Evolutionary conservation across 108 stramenopile species (phyloP).

Genomic region (Fistulifera pelliculosa): DNA sequence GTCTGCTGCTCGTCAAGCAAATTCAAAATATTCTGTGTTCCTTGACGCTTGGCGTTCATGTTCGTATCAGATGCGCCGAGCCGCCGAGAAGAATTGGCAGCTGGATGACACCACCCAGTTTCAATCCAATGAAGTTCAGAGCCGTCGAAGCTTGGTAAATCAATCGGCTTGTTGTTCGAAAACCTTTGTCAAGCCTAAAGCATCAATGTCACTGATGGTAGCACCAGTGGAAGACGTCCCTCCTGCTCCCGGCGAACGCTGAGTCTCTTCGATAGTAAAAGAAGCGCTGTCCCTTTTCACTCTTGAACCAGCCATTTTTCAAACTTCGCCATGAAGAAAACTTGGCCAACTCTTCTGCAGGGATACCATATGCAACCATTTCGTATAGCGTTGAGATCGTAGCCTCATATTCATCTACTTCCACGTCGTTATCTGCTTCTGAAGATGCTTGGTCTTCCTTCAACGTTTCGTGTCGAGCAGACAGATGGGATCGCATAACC

Average conservation of each 20-base stretch:
- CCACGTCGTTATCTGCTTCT: constrained; percentile 25
- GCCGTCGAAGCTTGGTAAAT: neutral
- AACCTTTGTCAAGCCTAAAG: constrained; percentile 11
- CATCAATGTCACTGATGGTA: constrained; percentile 31
- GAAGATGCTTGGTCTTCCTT: constrained; percentile 16
- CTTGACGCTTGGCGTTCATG: neutral
- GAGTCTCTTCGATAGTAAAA: constrained; percentile 66
- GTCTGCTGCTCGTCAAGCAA: constrained; percentile 5
- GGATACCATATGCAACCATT: constrained; percentile 81
- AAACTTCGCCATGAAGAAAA: constrained; percentile 63
- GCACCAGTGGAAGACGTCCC: constrained; percentile 23
- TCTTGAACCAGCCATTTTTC: constrained; percentile 60
- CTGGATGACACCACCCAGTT: constrained; percentile 62
- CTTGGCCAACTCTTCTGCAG: constrained; percentile 67
- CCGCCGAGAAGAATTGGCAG: constrained; percentile 21
- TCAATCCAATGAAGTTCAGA: constrained; percentile 23
- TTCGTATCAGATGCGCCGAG: neutral
- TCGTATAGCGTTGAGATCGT: constrained; percentile 82
- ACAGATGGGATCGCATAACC: constrained; percentile 53
- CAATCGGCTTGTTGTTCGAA: neutral
- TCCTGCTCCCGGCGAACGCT: constrained; percentile 63
- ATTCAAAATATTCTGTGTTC: neutral
- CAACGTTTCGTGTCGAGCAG: constrained; percentile 12
- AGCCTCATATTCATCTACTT: constrained; percentile 60
- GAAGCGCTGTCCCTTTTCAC: constrained; percentile 62